phyloP scores from a whole-genome alignment of 345 rosid species.

The Excoecaria agallocha region DNA sequence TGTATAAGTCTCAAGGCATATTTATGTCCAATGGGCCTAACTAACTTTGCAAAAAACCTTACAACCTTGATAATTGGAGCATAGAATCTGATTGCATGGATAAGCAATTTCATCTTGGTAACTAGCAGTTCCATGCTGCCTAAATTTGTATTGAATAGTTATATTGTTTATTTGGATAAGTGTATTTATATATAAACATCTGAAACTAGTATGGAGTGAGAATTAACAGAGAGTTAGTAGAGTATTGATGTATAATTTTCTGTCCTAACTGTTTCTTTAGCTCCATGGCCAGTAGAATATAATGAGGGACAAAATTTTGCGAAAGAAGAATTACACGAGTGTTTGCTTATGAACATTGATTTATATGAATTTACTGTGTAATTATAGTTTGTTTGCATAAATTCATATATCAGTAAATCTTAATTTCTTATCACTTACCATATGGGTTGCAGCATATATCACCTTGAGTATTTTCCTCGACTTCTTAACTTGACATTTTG shows the following conservation, averaged over 20 bases:
- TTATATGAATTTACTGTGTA: background rate
- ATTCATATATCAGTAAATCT: background rate
- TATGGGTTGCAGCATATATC: background rate
- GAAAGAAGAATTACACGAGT: background rate
- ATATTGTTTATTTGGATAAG: background rate
- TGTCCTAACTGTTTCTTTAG: background rate
- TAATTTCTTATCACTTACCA: background rate
- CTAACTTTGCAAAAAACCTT: background rate
- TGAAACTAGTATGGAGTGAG: background rate
- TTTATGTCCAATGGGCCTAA: background rate
- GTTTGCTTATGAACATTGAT: background rate
- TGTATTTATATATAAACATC: background rate
- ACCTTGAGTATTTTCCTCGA: background rate
- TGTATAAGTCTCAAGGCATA: background rate
- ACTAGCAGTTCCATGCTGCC: background rate
- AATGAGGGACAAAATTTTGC: background rate
- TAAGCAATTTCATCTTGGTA: background rate
- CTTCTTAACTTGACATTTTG: background rate
- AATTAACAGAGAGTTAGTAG: background rate
- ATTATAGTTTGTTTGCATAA: background rate
- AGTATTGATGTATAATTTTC: background rate
- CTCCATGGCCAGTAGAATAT: background rate
- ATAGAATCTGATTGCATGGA: background rate
- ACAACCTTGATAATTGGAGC: background rate
- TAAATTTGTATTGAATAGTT: background rate